phyloP scores from a whole-genome alignment of 106 monocot species.

The Dioscorea alata region DNA sequence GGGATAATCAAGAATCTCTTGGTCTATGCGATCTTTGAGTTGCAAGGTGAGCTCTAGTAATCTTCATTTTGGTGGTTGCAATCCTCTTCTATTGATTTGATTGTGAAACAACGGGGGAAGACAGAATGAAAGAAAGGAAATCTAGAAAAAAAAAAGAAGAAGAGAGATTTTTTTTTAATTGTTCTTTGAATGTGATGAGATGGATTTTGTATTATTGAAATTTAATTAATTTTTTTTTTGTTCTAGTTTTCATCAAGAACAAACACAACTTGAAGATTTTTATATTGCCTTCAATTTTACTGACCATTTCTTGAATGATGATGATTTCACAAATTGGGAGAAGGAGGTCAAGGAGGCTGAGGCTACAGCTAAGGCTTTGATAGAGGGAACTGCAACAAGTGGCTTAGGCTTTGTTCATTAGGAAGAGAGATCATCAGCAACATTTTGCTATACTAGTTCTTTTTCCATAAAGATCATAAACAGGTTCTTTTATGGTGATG shows the following conservation, averaged over 20 bases:
- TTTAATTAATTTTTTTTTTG: neutral
- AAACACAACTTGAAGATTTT: neutral
- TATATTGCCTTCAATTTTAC: constrained; percentile 38
- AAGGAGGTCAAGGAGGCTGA: constrained; percentile 49
- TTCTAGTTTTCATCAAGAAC: neutral
- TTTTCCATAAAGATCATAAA: too few species aligned
- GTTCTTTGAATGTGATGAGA: neutral
- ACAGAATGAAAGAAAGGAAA: too few species aligned
- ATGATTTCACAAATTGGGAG: constrained; percentile 59
- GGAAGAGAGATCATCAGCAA: too few species aligned
- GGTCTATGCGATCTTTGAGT: constrained; percentile 72
- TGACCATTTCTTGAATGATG: constrained; percentile 64
- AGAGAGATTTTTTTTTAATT: neutral
- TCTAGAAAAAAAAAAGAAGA: neutral
- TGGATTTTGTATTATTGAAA: neutral
- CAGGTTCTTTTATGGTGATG: too few species aligned
- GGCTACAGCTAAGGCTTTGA: constrained; percentile 22
- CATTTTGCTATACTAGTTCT: too few species aligned
- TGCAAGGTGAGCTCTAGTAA: constrained; percentile 39
- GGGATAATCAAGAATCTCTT: constrained; percentile 57
- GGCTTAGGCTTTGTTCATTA: constrained; percentile 1
- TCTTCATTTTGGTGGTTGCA: neutral
- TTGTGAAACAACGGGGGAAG: too few species aligned
- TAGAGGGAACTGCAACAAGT: constrained; percentile 16
- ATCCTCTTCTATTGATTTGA: neutral